phyloP scores from a whole-genome alignment of 345 rosid species.

The Moricandia arvensis region DNA sequence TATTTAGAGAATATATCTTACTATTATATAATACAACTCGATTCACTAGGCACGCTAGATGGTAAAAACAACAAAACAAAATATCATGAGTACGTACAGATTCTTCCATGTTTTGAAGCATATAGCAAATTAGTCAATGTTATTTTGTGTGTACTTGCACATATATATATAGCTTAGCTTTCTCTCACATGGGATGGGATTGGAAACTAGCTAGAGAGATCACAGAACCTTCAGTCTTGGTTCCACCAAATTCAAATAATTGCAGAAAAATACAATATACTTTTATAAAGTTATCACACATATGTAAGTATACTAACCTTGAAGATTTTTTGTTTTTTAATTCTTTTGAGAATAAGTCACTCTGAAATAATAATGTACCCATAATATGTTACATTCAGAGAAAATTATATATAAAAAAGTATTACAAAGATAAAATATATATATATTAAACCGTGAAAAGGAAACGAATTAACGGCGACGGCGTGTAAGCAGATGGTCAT shows the following conservation, averaged over 20 bases:
- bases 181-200: slow-evolving; percentile 33
- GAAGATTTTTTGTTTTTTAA: not conserved
- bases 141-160: slow-evolving; percentile 16
- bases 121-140: not conserved
- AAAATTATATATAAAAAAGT: slow-evolving; percentile 6
- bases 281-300: not conserved
- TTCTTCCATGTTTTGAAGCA: not conserved
- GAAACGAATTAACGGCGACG: slow-evolving; percentile 23
- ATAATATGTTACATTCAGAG: slow-evolving; percentile 26
- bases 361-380: slow-evolving; percentile 9
- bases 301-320: not conserved
- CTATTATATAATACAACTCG: not conserved
- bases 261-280: not conserved
- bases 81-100: slow-evolving; percentile 8
- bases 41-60: slow-evolving; percentile 3
- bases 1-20: not conserved
- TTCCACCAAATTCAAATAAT: slow-evolving; percentile 28
- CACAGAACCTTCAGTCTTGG: slow-evolving; percentile 28
- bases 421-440: not conserved
- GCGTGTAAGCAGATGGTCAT: slow-evolving; percentile 29
- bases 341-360: not conserved
- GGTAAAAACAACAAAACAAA: slow-evolving; percentile 14
- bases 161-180: slow-evolving; percentile 22
- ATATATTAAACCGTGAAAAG: not conserved
- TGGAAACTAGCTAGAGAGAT: slow-evolving; percentile 30